Evolutionary conservation across 371 early-diverging fungal species (phyloP), one percentile per base, ranked within the genome.

Genomic region (Coemansia linderi): DNA sequence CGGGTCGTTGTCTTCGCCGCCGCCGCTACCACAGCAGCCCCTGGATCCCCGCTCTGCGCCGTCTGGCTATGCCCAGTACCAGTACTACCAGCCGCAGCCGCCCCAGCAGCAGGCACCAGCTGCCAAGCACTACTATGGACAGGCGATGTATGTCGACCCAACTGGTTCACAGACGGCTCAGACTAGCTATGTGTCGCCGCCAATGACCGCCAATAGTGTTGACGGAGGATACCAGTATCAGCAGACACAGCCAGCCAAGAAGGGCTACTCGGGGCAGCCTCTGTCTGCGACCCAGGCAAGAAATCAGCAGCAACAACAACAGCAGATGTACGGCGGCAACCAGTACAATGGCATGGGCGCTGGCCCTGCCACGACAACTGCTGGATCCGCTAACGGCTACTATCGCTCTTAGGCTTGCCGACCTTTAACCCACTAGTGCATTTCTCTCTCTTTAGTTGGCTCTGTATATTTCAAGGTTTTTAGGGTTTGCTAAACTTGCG

Each of bases 261-360:
- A 58, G 19, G 29, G 43, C 17, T 48, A 63, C 46, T 68, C 65
- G 8, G 61, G 62, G 15, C 73, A 75, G 54, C 76, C 76, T 8
- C 43, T 75, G 59, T 75, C 76, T 61, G 73, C 76, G 7, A 65
- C 65, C 12, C 76, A 75, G 62, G 73, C 73, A 19, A 54, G 62
- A 39, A 75, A 75, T 68, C 68, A 64, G 62, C 68, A 64, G 62
- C 62, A 52, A 36, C 66, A 70, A 44, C 71, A 69, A 29, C 58
- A 65, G 24, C 61, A 73, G 10, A 48, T 59, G 19, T 70, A 70
- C 44, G 43, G 31, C 36, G 29, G 60, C 6, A 7, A 37, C 43
- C 71, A 70, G 50, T 61, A 68, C 29, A 38, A 66, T 6, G 44
- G 61, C 12, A 44, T 72, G 69, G 43, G 62, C 3, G 57, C 68